Percentiles rank a stretch among this genome's conserved stretches.
Evolutionary conservation across 2,329 filamentous ascomycete genomes (phyloP).

Genomic region (Fonsecaea monophora): DNA sequence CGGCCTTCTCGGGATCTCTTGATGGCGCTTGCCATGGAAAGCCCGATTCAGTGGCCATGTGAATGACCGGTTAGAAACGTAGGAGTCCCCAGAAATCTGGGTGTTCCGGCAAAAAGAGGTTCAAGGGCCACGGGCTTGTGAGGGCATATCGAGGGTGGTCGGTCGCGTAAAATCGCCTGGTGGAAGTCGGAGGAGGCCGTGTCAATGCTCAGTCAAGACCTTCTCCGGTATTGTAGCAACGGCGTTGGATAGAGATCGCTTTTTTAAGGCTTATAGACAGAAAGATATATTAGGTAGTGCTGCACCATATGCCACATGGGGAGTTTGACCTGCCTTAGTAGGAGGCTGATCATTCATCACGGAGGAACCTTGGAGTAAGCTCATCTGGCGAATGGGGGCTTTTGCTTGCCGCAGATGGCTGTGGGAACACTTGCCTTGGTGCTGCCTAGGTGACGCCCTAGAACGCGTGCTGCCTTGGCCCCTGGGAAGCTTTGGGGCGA

Average conservation of each 20-base stretch:
- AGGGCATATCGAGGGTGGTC: conserved; percentile 18
- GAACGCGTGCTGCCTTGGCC: background rate
- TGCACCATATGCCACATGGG: conserved; percentile 2
- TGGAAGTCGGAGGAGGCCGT: background rate
- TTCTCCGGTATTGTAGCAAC: background rate
- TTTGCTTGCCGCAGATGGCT: background rate
- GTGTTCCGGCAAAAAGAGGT: background rate
- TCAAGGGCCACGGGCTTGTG: conserved; percentile 15
- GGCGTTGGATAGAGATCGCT: background rate
- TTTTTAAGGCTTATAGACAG: background rate
- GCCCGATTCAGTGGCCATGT: conserved; percentile 31
- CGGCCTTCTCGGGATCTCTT: conserved; percentile 34
- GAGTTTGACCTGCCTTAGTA: background rate
- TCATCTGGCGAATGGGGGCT: conserved; percentile 3
- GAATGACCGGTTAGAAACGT: background rate
- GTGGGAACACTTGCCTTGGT: background rate
- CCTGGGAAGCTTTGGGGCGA: conserved; percentile 7
- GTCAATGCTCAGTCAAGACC: background rate
- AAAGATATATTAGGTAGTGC: background rate
- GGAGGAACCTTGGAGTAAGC: conserved; percentile 2
- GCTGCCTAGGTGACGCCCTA: background rate
- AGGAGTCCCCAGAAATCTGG: background rate
- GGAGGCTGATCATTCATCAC: conserved; percentile 1
- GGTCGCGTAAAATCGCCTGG: background rate
- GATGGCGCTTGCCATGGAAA: conserved; percentile 37